A percentile compares a stretch with the other conserved stretches of the same genome.
Conservation (phyloP, 768 basidiomycete species). For the Cytidiella melzeri region DNA sequence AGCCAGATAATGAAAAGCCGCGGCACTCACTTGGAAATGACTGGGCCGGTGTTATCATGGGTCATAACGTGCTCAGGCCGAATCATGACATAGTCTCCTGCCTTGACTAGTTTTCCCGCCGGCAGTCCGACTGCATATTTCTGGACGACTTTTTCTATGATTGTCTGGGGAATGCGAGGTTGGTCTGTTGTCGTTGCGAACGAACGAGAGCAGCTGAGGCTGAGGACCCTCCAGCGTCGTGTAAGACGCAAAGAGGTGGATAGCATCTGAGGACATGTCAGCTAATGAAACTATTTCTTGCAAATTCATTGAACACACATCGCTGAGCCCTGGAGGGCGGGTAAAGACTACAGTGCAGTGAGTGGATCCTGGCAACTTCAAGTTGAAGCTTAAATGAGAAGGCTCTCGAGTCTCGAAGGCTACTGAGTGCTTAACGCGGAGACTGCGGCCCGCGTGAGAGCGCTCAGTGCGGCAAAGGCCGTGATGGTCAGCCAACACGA, state of each 20-base stretch:
- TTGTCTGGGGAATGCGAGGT: conserved; percentile 62
- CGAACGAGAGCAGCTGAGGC: background rate
- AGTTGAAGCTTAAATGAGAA: too few species aligned
- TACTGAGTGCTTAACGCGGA: too few species aligned
- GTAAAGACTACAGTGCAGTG: too few species aligned
- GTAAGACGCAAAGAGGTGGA: background rate
- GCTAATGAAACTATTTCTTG: too few species aligned
- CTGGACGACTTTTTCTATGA: conserved; percentile 97
- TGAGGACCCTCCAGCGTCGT: background rate
- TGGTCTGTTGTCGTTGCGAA: conserved; percentile 29
- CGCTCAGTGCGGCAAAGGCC: background rate
- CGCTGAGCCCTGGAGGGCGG: too few species aligned
- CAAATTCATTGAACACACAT: too few species aligned
- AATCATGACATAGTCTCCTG: conserved; percentile 99
- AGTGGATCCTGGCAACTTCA: too few species aligned
- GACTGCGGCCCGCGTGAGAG: background rate
- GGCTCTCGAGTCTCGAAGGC: too few species aligned
- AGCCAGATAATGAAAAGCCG: too few species aligned
- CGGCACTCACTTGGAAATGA: conserved; percentile 88
- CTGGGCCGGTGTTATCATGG: conserved; percentile 97
- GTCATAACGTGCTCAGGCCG: conserved; percentile 97
- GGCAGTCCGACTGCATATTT: conserved; percentile 92
- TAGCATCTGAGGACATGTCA: background rate
- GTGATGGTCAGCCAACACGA: background rate
- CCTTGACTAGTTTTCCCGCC: conserved; percentile 70